Evolutionary conservation across 202 grass and related monocot species (phyloP).

Genomic region (Hordeum pubiflorum): DNA sequence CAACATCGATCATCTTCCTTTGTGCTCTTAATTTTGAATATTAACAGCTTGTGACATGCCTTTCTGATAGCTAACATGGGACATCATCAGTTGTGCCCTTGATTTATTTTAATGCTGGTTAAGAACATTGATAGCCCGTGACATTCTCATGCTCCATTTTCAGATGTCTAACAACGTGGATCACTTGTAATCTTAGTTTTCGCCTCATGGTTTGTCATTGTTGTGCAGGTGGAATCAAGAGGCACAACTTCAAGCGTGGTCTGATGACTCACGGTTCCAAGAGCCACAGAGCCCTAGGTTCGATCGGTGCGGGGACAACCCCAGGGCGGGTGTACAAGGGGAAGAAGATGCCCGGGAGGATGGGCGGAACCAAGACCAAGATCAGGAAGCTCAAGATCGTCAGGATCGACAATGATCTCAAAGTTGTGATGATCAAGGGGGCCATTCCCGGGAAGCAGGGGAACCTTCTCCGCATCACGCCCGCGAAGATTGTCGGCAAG

Average conservation of each 20-base stretch:
- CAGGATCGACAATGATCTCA: constrained; percentile 73
- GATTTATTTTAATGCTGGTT: neutral
- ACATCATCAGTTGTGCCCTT: neutral
- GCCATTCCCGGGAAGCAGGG: constrained; percentile 83
- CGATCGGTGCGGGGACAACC: constrained; percentile 82
- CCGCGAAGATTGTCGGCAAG: constrained; percentile 90
- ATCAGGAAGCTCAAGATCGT: constrained; percentile 81
- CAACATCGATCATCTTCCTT: neutral
- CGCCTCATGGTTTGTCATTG: neutral
- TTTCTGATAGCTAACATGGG: neutral
- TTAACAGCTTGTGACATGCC: neutral
- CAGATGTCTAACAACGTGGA: neutral
- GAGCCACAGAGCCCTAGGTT: constrained; percentile 91
- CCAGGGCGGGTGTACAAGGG: constrained; percentile 74
- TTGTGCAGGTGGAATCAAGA: constrained; percentile 86
- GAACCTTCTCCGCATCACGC: constrained; percentile 77
- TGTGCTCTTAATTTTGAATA: neutral
- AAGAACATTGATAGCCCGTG: neutral
- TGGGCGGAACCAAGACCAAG: constrained; percentile 81
- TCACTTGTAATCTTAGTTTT: neutral
- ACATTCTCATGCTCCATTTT: neutral
- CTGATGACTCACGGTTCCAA: constrained; percentile 93
- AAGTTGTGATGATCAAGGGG: constrained; percentile 76
- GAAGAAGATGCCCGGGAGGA: constrained; percentile 83
- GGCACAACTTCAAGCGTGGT: constrained; percentile 79